phyloP scores from a whole-genome alignment of 108 stramenopile genomes.

The Pinguiococcus pyrenoidosus region DNA sequence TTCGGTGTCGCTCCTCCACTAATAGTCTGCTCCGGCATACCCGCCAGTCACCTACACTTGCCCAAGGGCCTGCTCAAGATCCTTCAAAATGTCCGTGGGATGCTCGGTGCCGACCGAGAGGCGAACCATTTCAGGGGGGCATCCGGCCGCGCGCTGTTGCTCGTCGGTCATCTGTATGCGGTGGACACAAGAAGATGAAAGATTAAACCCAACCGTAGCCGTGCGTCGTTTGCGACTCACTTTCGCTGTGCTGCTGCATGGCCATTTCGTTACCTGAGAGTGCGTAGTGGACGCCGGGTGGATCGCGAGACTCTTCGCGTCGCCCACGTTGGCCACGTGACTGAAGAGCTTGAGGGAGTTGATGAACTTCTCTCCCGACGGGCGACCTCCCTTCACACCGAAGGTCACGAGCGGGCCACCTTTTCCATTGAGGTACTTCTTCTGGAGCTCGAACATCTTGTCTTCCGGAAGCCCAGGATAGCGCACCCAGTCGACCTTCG shows the following conservation, averaged over 20 bases:
- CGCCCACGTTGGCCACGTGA: conserved; percentile 85
- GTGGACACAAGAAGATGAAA: too few species aligned
- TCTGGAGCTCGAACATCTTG: conserved; percentile 37
- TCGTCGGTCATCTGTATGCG: too few species aligned
- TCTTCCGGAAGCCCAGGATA: conserved; percentile 57
- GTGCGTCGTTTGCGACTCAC: too few species aligned
- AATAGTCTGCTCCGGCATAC: too few species aligned
- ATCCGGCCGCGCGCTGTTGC: conserved; percentile 51
- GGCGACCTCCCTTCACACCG: conserved; percentile 43
- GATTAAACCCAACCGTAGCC: too few species aligned
- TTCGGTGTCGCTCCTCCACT: too few species aligned
- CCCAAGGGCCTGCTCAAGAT: conserved; percentile 58
- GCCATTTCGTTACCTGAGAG: too few species aligned
- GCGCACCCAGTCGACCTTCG: conserved; percentile 56
- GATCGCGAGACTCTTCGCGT: conserved; percentile 59
- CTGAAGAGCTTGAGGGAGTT: conserved; percentile 46
- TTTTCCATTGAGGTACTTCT: conserved; percentile 58
- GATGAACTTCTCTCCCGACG: conserved; percentile 57
- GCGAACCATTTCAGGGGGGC: conserved; percentile 57
- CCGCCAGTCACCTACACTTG: too few species aligned
- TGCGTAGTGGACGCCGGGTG: conserved; percentile 78
- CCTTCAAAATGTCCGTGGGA: conserved; percentile 58
- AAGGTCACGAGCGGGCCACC: conserved; percentile 59
- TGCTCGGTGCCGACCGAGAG: conserved; percentile 62
- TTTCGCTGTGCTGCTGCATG: too few species aligned